Evolutionary conservation across 1,284 basidiomycete species (phyloP).

Genomic region (Heterobasidion parviporum): DNA sequence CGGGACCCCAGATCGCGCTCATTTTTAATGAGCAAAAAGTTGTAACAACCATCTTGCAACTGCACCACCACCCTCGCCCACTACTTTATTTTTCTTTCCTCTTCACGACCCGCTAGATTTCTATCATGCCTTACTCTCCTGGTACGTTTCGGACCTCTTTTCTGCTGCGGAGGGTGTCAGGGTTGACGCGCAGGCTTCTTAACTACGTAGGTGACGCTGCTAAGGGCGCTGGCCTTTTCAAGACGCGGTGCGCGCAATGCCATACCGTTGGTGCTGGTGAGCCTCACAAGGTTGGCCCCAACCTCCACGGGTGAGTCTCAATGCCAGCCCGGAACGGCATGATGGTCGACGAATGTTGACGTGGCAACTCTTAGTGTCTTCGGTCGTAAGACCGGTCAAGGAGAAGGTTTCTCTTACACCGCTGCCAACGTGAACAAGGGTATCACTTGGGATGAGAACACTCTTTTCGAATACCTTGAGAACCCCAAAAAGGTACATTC

Average conservation of each 20-base stretch:
- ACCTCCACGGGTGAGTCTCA: slow-evolving; percentile 78
- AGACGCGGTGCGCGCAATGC: slow-evolving; percentile 97
- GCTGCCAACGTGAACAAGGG: slow-evolving; percentile 97
- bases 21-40: background rate
- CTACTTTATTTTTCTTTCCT: slow-evolving; percentile 16
- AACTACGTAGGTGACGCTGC: slow-evolving; percentile 62
- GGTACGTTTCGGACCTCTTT: slow-evolving; percentile 15
- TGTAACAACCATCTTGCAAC: background rate
- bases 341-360: slow-evolving; percentile 8
- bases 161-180: background rate
- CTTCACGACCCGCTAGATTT: slow-evolving; percentile 12
- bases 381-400: slow-evolving; percentile 89
- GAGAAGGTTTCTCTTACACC: slow-evolving; percentile 86
- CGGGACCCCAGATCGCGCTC: background rate
- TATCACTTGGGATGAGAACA: slow-evolving; percentile 78
- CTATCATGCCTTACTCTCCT: slow-evolving; percentile 27
- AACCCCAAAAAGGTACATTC: slow-evolving; percentile 87
- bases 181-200: background rate
- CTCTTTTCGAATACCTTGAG: slow-evolving; percentile 90
- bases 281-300: slow-evolving; percentile 87
- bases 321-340: background rate
- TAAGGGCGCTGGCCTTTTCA: slow-evolving; percentile 91
- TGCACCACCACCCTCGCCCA: slow-evolving; percentile 1
- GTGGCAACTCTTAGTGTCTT: slow-evolving; percentile 40
- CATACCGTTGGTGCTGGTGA: slow-evolving; percentile 86